Percentiles rank a stretch among this genome's conserved stretches.
Conservation (phyloP, 2,329 filamentous ascomycete species). For the Trichoderma sp. region DNA sequence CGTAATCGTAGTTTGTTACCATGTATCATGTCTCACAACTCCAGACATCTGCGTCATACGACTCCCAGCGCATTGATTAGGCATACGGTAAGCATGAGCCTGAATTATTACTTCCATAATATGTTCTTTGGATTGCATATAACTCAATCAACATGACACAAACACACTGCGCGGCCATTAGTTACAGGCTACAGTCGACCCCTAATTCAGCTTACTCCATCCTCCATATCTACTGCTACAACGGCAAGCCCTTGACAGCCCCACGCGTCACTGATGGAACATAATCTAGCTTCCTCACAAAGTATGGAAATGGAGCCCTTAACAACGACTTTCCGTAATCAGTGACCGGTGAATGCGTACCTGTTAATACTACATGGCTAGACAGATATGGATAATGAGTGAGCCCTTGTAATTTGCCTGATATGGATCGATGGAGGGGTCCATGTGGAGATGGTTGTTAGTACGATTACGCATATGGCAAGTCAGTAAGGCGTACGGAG, state of each 20-base stretch:
- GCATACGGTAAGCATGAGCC: not conserved
- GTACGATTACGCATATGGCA: not conserved
- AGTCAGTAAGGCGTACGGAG: not conserved
- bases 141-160: not conserved
- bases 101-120: not conserved
- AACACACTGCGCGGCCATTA: not conserved
- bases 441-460: not conserved
- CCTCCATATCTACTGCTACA: not conserved
- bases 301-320: not conserved
- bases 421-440: not conserved
- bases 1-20: not conserved
- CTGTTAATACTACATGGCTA: not conserved
- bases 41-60: not conserved
- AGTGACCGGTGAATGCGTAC: not conserved
- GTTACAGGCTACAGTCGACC: not conserved
- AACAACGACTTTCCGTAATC: not conserved
- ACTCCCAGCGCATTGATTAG: not conserved
- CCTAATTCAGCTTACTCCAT: not conserved
- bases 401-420: not conserved
- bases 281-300: not conserved
- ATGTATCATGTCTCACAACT: not conserved
- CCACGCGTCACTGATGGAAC: not conserved
- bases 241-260: not conserved
- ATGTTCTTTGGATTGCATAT: not conserved
- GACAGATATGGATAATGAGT: not conserved